Conservation (phyloP, 2,329 filamentous ascomycete species). For the Aspergillus versicolor region DNA sequence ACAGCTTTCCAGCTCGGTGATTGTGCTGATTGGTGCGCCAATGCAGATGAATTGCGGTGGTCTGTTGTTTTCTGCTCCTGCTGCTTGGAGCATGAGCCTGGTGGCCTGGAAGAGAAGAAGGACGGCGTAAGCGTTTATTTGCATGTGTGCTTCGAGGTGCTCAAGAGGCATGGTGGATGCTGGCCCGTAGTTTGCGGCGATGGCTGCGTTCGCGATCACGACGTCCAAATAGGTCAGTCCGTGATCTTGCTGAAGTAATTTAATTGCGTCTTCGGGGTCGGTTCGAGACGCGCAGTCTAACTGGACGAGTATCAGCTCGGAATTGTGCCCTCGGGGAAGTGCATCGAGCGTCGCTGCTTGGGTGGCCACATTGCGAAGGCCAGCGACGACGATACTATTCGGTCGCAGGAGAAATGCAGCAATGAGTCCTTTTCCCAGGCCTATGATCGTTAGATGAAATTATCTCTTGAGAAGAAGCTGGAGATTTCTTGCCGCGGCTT, state of each 20-base stretch:
- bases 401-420: not conserved
- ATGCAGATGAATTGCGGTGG: constrained; percentile 1
- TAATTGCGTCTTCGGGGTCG: not conserved
- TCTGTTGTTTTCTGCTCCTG: not conserved
- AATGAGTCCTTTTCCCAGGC: not conserved
- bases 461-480: no score
- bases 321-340: not conserved
- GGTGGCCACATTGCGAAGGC: not conserved
- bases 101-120: constrained; percentile 4
- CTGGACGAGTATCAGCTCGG: not conserved
- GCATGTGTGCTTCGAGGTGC: not conserved
- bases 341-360: not conserved
- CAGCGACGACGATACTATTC: not conserved
- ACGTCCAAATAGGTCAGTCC: not conserved
- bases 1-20: constrained; percentile 2
- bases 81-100: not conserved
- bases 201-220: constrained; percentile 1
- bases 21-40: not conserved
- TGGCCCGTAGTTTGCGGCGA: not conserved
- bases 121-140: not conserved
- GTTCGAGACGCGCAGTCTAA: not conserved
- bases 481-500: not conserved
- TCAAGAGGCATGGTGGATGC: not conserved
- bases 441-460: not conserved
- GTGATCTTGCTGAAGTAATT: not conserved